These are phyloP conservation scores for Sporothrix euskadiensis DNA, from an alignment of 2,329 filamentous ascomycete species.

Conservation along the genomic window DNA sequence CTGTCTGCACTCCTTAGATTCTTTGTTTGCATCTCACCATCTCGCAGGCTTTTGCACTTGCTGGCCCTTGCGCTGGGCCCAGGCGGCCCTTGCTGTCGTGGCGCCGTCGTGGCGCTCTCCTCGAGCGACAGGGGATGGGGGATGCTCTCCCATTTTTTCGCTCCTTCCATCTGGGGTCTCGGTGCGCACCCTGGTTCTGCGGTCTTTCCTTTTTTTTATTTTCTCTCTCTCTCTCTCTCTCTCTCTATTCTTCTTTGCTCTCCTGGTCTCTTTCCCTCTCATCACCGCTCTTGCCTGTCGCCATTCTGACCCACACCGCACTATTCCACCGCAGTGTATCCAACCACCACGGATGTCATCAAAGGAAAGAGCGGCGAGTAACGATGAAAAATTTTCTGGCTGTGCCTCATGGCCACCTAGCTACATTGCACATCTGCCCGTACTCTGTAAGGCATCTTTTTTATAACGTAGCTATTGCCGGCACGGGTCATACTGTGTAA, in stretches of 20 bases:
- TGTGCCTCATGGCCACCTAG: neutral
- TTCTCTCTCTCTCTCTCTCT: neutral
- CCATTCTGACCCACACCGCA: neutral
- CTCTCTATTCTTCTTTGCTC: neutral
- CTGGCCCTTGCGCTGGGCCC: neutral
- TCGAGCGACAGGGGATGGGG: constrained; percentile 5
- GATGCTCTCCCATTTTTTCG: neutral
- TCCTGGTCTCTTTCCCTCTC: neutral
- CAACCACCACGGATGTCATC: neutral
- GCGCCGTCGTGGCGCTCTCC: constrained; percentile 11
- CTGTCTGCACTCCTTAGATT: neutral
- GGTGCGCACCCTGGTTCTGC: neutral
- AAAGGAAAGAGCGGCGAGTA: neutral
- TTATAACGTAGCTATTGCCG: neutral
- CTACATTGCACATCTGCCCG: neutral
- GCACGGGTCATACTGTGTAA: neutral
- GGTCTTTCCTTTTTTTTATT: neutral
- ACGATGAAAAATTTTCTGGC: neutral
- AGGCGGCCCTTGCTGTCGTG: constrained; percentile 16
- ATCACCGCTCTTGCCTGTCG: neutral
- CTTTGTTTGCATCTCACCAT: neutral
- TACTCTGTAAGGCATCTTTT: neutral
- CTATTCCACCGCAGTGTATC: neutral
- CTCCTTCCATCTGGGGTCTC: constrained; percentile 1
- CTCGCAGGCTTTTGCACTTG: neutral